Evolutionary conservation across 805 yeast species (phyloP).

Genomic region (Ogataea methylovora): DNA sequence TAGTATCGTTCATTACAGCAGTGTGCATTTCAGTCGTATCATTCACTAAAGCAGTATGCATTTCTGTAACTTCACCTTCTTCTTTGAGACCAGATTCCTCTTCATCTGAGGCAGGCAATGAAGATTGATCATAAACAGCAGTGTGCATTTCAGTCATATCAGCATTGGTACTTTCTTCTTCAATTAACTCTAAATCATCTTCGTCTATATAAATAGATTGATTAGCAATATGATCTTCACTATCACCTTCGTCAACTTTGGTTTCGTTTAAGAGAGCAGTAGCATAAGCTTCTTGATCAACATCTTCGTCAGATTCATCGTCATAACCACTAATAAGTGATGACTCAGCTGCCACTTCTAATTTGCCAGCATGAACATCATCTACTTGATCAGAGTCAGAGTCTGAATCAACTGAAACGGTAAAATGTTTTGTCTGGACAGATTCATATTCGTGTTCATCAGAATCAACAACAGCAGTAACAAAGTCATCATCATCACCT

Average conservation of each 20-base stretch:
- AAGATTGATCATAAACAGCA: no score
- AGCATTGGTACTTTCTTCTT: slow-evolving; percentile 1
- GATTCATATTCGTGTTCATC: no score
- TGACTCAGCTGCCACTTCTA: slow-evolving; percentile 19
- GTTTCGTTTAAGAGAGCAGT: slow-evolving; percentile 20
- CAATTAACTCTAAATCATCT: slow-evolving; percentile 2
- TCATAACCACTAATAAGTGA: slow-evolving; percentile 12
- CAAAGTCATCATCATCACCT: slow-evolving; percentile 2
- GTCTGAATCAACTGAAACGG: no score
- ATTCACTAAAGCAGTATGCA: background rate
- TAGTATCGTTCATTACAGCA: slow-evolving; percentile 1
- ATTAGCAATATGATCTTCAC: slow-evolving; percentile 11
- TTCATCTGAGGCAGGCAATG: no score
- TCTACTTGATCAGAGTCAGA: background rate
- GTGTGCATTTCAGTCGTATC: background rate
- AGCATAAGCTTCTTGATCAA: slow-evolving; percentile 18
- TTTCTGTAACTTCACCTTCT: background rate
- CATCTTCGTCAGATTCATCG: slow-evolving; percentile 4
- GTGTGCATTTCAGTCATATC: background rate
- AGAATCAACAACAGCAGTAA: no score
- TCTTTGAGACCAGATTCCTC: no score
- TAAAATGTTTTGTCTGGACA: no score
- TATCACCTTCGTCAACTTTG: slow-evolving; percentile 1
- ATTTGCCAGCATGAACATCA: slow-evolving; percentile 2
- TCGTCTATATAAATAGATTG: slow-evolving; percentile 18